These are phyloP conservation scores for Puccinia sorghi DNA, from an alignment of 1,284 basidiomycete genomes.

Conservation along the genomic window DNA sequence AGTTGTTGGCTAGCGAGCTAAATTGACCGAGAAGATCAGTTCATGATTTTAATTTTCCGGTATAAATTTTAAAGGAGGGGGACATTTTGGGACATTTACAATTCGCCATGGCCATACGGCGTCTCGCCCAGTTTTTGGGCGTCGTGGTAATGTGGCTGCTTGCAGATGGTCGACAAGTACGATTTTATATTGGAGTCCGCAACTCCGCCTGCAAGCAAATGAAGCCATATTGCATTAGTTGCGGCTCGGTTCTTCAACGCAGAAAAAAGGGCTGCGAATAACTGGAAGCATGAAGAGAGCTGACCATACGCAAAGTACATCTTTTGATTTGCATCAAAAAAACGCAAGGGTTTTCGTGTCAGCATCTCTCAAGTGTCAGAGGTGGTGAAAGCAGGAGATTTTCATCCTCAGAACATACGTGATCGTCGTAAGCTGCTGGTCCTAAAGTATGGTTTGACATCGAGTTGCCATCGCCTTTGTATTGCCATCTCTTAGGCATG, in stretches of 20 bases:
- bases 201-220: slow-evolving; percentile 64
- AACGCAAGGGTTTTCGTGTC: neutral
- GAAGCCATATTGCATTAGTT: neutral
- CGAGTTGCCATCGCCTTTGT: slow-evolving; percentile 9
- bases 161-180: slow-evolving; percentile 70
- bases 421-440: slow-evolving; percentile 47
- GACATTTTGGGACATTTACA: slow-evolving; percentile 25
- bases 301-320: slow-evolving; percentile 45
- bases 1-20: slow-evolving; percentile 73
- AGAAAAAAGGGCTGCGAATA: too few species aligned
- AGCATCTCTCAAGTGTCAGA: neutral
- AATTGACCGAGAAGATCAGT: neutral
- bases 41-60: neutral
- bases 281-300: neutral
- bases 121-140: slow-evolving; percentile 23
- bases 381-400: neutral
- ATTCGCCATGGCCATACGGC: slow-evolving; percentile 44
- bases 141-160: slow-evolving; percentile 53
- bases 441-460: slow-evolving; percentile 41
- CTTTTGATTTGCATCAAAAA: neutral
- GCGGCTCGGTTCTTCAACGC: too few species aligned
- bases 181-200: slow-evolving; percentile 67
- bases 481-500: slow-evolving; percentile 49
- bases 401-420: slow-evolving; percentile 8
- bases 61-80: neutral